Evolutionary conservation across 768 basidiomycete species (phyloP), one percentile per base, ranked within the genome.

Genomic region (Macrocybe gigantea): DNA sequence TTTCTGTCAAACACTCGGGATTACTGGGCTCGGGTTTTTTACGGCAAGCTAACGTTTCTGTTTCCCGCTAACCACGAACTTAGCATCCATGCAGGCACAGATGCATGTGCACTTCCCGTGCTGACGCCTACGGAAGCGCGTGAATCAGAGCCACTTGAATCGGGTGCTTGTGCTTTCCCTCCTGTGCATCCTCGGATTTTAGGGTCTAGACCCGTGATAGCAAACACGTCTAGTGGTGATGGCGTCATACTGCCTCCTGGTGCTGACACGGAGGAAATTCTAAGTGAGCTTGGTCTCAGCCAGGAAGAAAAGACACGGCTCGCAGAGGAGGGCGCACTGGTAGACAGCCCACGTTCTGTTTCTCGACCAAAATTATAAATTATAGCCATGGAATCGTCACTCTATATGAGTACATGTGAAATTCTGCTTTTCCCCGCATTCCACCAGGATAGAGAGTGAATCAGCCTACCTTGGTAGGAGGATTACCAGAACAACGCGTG

Each of bases 21-120:
- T 50, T 79, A 82, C 36, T 93, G 89, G 89, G 71, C 79, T 0
- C 53, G 67, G 6, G 61, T 82, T 1, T 92, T 88, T 60, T 75
- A 83, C 45, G 81, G 88, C 82, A 55, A 32, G 15, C 30, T 3
- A 7, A n/a, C 33, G 41, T 36, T 33, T 45, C 7, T 47, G n/a
- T 30, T 41, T 9, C 49, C 31, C 9, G 39, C 32, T 31, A 38
- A 34, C 29, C 51, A 35, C 9, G 39, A 7, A 9, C 33, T 41
- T 42, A 3, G 14, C 9, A 22, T 36, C 36, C 22, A 15, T 36
- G 13, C 56, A 89, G 87, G 74, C 30, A 83, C 77, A 9, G 88
- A 90, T 49, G 82, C 85, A 6, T 90, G 88, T 58, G 75, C 74
- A 7, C 64, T 85, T 10, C 87, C 88, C 0, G 82, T 90, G 31